Conservation (phyloP, 371 early-diverging fungal genomes). For the Dentiscutata heterogama region DNA sequence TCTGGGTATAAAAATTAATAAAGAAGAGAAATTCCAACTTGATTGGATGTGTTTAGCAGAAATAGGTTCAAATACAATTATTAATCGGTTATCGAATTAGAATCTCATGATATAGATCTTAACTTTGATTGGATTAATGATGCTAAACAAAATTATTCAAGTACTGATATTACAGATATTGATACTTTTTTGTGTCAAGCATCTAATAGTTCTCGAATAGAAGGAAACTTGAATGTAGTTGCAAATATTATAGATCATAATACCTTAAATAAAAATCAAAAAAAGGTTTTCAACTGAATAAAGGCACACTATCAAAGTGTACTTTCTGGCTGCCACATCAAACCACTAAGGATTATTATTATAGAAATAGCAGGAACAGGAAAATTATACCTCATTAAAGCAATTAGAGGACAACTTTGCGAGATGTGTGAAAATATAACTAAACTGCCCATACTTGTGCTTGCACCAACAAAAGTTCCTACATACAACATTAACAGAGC, state of each 20-base stretch:
- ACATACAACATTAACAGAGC: neutral
- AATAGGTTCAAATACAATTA: neutral
- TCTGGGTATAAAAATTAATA: no score
- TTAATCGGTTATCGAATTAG: neutral
- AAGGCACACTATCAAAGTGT: neutral
- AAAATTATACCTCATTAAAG: neutral
- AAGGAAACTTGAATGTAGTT: neutral
- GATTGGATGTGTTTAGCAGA: neutral
- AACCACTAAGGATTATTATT: neutral
- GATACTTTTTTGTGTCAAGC: neutral
- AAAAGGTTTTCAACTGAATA: neutral
- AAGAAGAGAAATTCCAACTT: neutral
- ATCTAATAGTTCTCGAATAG: neutral
- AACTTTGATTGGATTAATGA: neutral
- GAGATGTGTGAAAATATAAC: neutral
- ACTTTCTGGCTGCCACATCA: neutral
- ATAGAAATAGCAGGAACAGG: neutral
- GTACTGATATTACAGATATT: neutral
- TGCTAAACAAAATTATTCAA: neutral
- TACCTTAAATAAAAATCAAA: neutral
- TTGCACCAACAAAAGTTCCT: conserved; percentile 15
- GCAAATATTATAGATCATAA: neutral
- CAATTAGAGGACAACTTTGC: neutral
- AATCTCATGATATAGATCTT: neutral
- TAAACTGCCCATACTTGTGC: neutral